Conservation (phyloP, 2,329 filamentous ascomycete genomes). For the Beauveria medogensis region DNA sequence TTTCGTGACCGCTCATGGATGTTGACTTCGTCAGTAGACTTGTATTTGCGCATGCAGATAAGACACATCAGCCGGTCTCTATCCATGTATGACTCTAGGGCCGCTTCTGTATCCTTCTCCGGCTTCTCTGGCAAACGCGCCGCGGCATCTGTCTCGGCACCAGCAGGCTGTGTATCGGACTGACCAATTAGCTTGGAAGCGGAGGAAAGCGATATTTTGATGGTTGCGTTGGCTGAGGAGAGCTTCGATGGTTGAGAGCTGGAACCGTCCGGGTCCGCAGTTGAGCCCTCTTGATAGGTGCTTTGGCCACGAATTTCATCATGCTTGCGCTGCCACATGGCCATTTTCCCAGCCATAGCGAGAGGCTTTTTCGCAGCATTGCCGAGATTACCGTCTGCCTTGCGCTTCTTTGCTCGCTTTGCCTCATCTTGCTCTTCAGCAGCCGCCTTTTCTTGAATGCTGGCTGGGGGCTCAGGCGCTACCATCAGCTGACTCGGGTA, state of each 20-base stretch:
- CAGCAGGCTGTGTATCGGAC: not conserved
- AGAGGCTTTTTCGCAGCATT: slow-evolving; percentile 29
- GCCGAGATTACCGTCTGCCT: slow-evolving; percentile 33
- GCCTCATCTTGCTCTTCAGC: slow-evolving; percentile 20
- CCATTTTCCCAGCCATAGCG: slow-evolving; percentile 35
- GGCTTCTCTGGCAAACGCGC: slow-evolving; percentile 12
- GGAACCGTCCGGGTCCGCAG: not conserved
- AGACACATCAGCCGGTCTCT: slow-evolving; percentile 38
- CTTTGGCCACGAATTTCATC: slow-evolving; percentile 28
- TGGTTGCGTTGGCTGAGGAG: slow-evolving; percentile 11
- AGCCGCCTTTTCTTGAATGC: not conserved
- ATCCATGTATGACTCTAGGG: slow-evolving; percentile 48
- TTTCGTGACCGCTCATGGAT: slow-evolving; percentile 36
- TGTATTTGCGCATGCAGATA: slow-evolving; percentile 40
- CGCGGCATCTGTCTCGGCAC: slow-evolving; percentile 15
- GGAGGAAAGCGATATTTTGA: slow-evolving; percentile 15
- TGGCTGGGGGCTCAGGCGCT: slow-evolving; percentile 39
- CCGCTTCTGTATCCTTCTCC: not conserved
- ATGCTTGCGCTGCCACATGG: slow-evolving; percentile 37
- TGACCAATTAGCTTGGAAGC: not conserved
- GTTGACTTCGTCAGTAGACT: slow-evolving; percentile 33
- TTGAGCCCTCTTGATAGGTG: not conserved
- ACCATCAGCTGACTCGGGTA: slow-evolving; percentile 60
- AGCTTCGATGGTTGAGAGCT: slow-evolving; percentile 4
- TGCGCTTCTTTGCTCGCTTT: slow-evolving; percentile 45